Conservation (phyloP, 371 early-diverging fungal genomes). For the Mortierella sp. region DNA sequence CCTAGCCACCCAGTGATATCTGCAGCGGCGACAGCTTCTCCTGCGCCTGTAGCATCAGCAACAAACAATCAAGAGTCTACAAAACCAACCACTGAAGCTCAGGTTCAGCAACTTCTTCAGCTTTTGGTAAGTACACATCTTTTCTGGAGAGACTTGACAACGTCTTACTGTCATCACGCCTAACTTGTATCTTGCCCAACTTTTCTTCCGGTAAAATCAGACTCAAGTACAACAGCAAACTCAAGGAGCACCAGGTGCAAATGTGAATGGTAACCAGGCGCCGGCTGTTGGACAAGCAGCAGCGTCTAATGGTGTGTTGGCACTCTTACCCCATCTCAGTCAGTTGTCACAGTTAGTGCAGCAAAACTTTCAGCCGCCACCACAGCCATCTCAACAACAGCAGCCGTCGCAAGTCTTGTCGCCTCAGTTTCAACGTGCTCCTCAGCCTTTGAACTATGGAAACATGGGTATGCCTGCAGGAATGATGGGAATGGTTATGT, state of each 20-base stretch:
- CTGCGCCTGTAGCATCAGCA: not conserved
- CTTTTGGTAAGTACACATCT: slow-evolving; percentile 27
- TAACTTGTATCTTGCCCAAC: not conserved
- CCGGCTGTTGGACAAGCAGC: slow-evolving; percentile 2
- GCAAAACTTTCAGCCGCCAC: slow-evolving; percentile 24
- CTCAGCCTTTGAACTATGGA: not conserved
- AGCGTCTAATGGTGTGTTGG: slow-evolving; percentile 12
- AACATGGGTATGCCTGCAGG: slow-evolving; percentile 12
- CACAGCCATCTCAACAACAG: not conserved
- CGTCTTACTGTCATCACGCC: no score
- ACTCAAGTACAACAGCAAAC: slow-evolving; percentile 39
- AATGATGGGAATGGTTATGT: slow-evolving; percentile 22
- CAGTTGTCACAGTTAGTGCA: slow-evolving; percentile 39
- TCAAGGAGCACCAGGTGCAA: slow-evolving; percentile 14
- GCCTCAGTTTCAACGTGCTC: slow-evolving; percentile 11
- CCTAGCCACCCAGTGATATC: not conserved
- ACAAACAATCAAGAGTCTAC: not conserved
- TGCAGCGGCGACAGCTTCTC: not conserved
- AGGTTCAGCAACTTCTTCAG: slow-evolving; percentile 40
- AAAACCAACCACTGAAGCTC: slow-evolving; percentile 28
- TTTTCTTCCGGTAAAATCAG: not conserved
- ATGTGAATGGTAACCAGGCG: slow-evolving; percentile 3
- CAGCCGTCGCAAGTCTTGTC: not conserved
- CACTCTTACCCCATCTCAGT: slow-evolving; percentile 31
- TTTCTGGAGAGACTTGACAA: not conserved